Evolutionary conservation across 2,329 filamentous ascomycete genomes (phyloP).

Genomic region (Alternaria tenuissima): DNA sequence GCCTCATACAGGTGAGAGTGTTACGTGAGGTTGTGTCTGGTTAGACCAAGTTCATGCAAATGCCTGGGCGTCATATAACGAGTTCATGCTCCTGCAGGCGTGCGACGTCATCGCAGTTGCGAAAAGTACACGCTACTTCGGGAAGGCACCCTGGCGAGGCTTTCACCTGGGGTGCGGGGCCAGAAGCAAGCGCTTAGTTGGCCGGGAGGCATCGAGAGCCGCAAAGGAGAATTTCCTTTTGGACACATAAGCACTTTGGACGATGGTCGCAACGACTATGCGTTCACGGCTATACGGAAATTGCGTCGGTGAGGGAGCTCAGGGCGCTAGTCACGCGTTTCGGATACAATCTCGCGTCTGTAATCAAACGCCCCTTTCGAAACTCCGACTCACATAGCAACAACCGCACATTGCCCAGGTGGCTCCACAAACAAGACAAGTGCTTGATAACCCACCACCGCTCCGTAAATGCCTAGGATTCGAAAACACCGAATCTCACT

Average conservation of each 20-base stretch:
- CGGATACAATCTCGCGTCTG: constrained; percentile 33
- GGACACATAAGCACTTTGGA: constrained; percentile 2
- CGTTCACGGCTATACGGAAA: constrained; percentile 15
- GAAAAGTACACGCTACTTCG: constrained; percentile 12
- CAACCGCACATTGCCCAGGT: constrained; percentile 33
- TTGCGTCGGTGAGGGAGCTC: constrained; percentile 13
- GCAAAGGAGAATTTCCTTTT: constrained; percentile 12
- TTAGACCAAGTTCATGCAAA: not conserved
- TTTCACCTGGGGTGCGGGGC: constrained; percentile 19
- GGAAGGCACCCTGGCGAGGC: constrained; percentile 13
- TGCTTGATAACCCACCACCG: constrained; percentile 11
- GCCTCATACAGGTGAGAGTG: constrained; percentile 24
- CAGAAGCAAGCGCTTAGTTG: constrained; percentile 7
- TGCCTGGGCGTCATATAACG: not conserved
- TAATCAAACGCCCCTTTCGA: constrained; percentile 38
- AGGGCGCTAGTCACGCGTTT: constrained; percentile 36
- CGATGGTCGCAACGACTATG: constrained; percentile 6
- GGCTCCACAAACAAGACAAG: constrained; percentile 19
- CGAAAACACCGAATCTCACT: constrained; percentile 22
- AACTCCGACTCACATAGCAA: constrained; percentile 29
- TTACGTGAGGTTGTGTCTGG: not conserved
- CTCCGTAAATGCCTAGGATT: constrained; percentile 24
- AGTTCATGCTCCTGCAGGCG: not conserved
- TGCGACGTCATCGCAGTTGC: constrained; percentile 19
- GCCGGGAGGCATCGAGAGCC: not conserved